phyloP scores from a whole-genome alignment of 2,329 filamentous ascomycete genomes.

The Acrocalymma vagum region DNA sequence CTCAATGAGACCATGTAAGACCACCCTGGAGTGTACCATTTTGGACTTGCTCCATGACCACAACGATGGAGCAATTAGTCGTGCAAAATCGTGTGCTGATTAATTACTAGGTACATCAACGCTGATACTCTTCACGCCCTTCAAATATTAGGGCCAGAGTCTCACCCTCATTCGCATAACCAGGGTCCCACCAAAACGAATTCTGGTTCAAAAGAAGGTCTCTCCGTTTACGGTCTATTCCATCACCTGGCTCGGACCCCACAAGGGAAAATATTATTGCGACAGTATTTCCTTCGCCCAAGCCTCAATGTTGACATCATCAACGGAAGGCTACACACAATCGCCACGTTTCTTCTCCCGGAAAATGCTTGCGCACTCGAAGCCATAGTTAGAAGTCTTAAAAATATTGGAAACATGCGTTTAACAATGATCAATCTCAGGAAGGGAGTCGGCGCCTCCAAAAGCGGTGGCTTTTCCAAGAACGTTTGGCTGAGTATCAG shows the following conservation, averaged over 20 bases:
- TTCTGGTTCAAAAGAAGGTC: slow-evolving; percentile 76
- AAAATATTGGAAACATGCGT: slow-evolving; percentile 78
- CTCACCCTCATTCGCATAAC: slow-evolving; percentile 82
- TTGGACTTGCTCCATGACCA: too few species aligned
- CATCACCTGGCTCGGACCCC: slow-evolving; percentile 76
- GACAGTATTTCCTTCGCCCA: slow-evolving; percentile 84
- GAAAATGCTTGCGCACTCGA: slow-evolving; percentile 70
- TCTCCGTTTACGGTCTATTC: slow-evolving; percentile 87
- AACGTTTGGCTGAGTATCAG: slow-evolving; percentile 78
- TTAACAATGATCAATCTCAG: slow-evolving; percentile 73
- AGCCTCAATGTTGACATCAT: slow-evolving; percentile 74
- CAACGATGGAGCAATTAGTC: slow-evolving; percentile 31
- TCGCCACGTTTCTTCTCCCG: slow-evolving; percentile 71
- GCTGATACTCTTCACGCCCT: slow-evolving; percentile 81
- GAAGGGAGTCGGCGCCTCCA: slow-evolving; percentile 74
- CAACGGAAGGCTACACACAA: slow-evolving; percentile 73
- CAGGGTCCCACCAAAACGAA: slow-evolving; percentile 70
- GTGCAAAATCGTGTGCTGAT: slow-evolving; percentile 41
- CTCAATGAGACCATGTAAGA: slow-evolving; percentile 68
- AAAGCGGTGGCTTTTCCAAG: slow-evolving; percentile 64
- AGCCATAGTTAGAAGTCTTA: slow-evolving; percentile 68
- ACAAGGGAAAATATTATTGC: slow-evolving; percentile 77
- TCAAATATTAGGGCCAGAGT: slow-evolving; percentile 84
- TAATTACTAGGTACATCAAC: slow-evolving; percentile 78
- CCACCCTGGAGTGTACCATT: too few species aligned